These are phyloP conservation scores for Colletotrichum acutatum DNA, from an alignment of 2,329 filamentous ascomycete species.

Conservation along the genomic window DNA sequence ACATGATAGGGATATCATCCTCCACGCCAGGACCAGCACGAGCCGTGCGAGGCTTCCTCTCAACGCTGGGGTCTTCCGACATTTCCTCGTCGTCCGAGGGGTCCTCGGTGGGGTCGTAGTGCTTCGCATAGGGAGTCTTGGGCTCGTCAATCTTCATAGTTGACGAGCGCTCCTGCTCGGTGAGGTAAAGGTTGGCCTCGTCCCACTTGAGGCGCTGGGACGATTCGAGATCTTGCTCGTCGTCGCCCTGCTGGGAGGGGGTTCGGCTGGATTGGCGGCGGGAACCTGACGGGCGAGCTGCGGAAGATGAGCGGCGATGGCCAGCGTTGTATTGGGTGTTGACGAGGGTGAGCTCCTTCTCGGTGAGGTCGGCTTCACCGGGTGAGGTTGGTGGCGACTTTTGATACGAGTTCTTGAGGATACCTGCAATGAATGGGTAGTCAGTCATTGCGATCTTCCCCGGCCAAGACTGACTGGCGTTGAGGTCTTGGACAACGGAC, in stretches of 20 bases:
- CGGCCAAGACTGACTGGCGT: neutral
- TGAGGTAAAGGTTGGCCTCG: slow-evolving; percentile 96
- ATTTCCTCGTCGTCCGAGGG: slow-evolving; percentile 81
- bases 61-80: slow-evolving; percentile 62
- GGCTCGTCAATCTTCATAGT: slow-evolving; percentile 99
- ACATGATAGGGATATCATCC: slow-evolving; percentile 91
- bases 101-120: slow-evolving; percentile 91
- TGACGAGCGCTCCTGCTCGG: slow-evolving; percentile 92
- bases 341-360: slow-evolving; percentile 91
- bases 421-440: slow-evolving; percentile 66
- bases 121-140: slow-evolving; percentile 94
- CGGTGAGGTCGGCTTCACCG: slow-evolving; percentile 65
- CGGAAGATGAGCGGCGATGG: slow-evolving; percentile 84
- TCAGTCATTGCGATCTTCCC: neutral
- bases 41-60: slow-evolving; percentile 46
- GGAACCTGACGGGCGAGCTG: slow-evolving; percentile 70
- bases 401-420: slow-evolving; percentile 89
- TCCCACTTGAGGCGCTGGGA: slow-evolving; percentile 95
- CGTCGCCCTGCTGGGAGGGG: slow-evolving; percentile 55
- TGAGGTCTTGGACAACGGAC: no score
- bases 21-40: slow-evolving; percentile 38
- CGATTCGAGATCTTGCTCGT: slow-evolving; percentile 62
- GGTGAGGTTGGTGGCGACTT: slow-evolving; percentile 67
- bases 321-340: slow-evolving; percentile 97
- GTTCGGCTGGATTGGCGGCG: slow-evolving; percentile 74